Evolutionary conservation across 345 rosid species (phyloP), one percentile per base, ranked within the genome.

Genomic region (Psidium guajava): DNA sequence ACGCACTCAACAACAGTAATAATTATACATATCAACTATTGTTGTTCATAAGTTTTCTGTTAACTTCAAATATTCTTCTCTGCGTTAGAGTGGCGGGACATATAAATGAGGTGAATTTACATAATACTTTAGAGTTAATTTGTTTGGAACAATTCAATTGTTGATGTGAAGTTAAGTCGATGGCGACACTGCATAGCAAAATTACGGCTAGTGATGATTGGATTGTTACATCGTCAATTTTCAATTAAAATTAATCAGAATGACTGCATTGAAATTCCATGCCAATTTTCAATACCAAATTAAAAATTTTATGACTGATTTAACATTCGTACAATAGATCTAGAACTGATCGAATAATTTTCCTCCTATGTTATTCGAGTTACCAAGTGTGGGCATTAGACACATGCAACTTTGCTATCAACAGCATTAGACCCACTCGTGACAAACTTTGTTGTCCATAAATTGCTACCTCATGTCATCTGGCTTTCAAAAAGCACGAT

Each of bases 1-100:
- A 95, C 86, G 96, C 92, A 69, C 93, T 97, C 59, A 88, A 91
- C 89, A 89, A 94, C 2, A 91, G 99, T 95, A 89, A 85, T 40
- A 53, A 18, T 6, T 24, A 73, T 32, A 50, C 22, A 32, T 32
- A 32, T 22, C 42, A 36, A 8, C 44, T 64, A 8, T 64, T 32
- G 83, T 22, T 81, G 22, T 21, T 15, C 54, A 44, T 1, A 28
- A 44, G 32, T 22, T 81, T 47, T 53, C 40, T 53, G 53, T 64
- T 0, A 18, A 53, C 51, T 56, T 55, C 49, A 47, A 7, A 47
- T 47, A 1, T 49, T 49, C 51, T 49, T 49, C 51, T 49, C 51
- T 9, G 12, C 11, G 3, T 53, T 32, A 11, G 0, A 54, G 28
- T 56, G 77, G 16, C 47, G 32, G 77, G 77, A 32, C 24, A 36